These are phyloP conservation scores for Alnus rubra DNA, from an alignment of 306 rosid species.

Conservation along the genomic window DNA sequence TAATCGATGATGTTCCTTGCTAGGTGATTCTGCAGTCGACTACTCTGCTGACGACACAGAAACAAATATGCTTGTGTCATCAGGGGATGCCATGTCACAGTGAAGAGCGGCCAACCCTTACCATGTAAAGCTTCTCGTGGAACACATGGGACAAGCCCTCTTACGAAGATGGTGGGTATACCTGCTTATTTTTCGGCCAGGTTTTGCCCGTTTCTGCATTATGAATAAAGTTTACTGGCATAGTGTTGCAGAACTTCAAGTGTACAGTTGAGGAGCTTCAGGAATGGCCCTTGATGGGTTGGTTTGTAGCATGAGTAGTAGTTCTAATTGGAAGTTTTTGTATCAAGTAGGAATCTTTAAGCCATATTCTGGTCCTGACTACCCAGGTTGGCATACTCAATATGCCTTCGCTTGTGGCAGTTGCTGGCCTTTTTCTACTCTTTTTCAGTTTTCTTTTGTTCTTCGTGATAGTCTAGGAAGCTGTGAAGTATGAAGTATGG, in stretches of 20 bases:
- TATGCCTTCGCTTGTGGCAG: slow-evolving; percentile 51
- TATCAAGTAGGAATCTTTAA: slow-evolving; percentile 23
- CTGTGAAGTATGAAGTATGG: background rate
- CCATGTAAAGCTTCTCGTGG: slow-evolving; percentile 29
- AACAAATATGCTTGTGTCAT: slow-evolving; percentile 29
- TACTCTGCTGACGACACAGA: slow-evolving; percentile 32
- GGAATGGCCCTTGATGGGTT: slow-evolving; percentile 26
- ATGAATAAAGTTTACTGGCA: slow-evolving; percentile 20
- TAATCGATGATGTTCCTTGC: slow-evolving; percentile 26
- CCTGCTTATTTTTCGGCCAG: slow-evolving; percentile 50
- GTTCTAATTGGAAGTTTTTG: slow-evolving; percentile 31
- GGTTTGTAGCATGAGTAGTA: slow-evolving; percentile 39
- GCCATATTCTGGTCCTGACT: slow-evolving; percentile 33
- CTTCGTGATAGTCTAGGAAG: slow-evolving; percentile 12
- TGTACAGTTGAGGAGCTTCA: slow-evolving; percentile 39
- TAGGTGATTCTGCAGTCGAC: slow-evolving; percentile 66
- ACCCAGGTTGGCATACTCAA: slow-evolving; percentile 55
- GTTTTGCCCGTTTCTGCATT: slow-evolving; percentile 32
- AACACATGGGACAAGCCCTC: slow-evolving; percentile 30
- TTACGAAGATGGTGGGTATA: slow-evolving; percentile 31
- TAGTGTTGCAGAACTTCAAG: slow-evolving; percentile 32
- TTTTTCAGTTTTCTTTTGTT: slow-evolving; percentile 1
- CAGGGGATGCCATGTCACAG: slow-evolving; percentile 38
- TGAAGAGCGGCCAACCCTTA: slow-evolving; percentile 23
- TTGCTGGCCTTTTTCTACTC: slow-evolving; percentile 26